phyloP scores from a whole-genome alignment of 2,329 filamentous ascomycete genomes.

The Cladosporium sp. region DNA sequence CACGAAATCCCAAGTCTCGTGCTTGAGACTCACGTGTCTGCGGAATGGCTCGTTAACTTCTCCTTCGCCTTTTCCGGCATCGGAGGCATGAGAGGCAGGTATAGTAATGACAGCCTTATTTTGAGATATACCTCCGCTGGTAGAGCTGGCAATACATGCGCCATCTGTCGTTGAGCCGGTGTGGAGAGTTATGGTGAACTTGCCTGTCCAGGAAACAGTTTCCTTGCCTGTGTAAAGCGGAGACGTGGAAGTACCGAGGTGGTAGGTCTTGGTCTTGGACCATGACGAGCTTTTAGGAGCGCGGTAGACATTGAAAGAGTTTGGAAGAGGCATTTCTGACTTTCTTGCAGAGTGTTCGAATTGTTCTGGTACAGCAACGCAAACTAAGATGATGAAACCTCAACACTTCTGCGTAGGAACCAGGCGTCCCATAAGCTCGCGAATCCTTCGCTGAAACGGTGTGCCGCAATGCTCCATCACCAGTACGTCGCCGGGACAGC shows the following conservation, averaged over 20 bases:
- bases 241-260: not conserved
- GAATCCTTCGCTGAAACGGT: too few species aligned
- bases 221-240: not conserved
- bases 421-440: too few species aligned
- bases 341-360: not conserved
- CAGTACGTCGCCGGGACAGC: too few species aligned
- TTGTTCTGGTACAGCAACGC: too few species aligned
- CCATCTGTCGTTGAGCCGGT: not conserved
- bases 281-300: not conserved
- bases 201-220: not conserved
- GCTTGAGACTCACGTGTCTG: not conserved
- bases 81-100: not conserved
- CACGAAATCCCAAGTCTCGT: slow-evolving; percentile 1
- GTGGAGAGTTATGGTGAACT: not conserved
- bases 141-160: not conserved
- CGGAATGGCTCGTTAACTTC: not conserved
- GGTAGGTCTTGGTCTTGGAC: not conserved
- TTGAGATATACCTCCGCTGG: not conserved
- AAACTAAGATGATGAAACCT: too few species aligned
- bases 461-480: too few species aligned
- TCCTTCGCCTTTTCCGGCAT: not conserved
- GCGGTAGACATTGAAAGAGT: not conserved
- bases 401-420: too few species aligned
- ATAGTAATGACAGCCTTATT: not conserved
- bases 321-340: not conserved